Evolutionary conservation across 441 rosid species (phyloP).

Genomic region (Pelargonium myrrhifolium): DNA sequence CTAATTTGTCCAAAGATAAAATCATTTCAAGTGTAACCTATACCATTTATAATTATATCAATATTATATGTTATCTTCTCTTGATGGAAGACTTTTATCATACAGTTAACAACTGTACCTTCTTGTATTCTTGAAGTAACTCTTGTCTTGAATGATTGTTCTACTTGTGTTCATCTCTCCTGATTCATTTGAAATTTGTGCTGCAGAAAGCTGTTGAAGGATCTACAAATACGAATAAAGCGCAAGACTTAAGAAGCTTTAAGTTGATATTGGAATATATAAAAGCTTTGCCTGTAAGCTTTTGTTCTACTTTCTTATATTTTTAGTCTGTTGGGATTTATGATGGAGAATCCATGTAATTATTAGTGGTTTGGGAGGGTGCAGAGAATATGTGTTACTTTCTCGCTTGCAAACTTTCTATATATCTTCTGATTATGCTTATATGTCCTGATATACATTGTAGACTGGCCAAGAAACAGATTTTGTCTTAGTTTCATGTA

Average conservation of each 20-base stretch:
- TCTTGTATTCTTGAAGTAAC: background rate
- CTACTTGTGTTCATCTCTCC: background rate
- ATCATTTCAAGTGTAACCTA: too few species aligned
- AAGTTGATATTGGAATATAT: conserved; percentile 78
- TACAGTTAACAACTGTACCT: too few species aligned
- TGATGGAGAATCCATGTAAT: too few species aligned
- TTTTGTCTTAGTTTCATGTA: conserved; percentile 77
- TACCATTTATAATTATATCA: too few species aligned
- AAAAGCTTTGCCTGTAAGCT: conserved; percentile 84
- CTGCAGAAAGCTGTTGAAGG: conserved; percentile 73
- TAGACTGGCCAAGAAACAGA: conserved; percentile 97
- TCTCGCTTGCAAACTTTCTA: background rate
- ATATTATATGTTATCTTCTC: too few species aligned
- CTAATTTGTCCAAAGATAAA: too few species aligned
- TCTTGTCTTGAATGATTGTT: background rate
- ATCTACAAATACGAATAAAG: conserved; percentile 33
- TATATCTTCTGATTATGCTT: background rate
- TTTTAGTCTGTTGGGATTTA: background rate
- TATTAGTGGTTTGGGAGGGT: too few species aligned
- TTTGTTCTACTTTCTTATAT: conserved; percentile 3
- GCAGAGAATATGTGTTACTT: too few species aligned
- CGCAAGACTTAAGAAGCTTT: conserved; percentile 79
- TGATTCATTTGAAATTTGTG: conserved; percentile 17
- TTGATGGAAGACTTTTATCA: too few species aligned
- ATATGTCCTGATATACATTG: background rate